These are phyloP conservation scores for Oxyria digyna DNA, from an alignment of 148 eudicot genomes.

Conservation along the genomic window DNA sequence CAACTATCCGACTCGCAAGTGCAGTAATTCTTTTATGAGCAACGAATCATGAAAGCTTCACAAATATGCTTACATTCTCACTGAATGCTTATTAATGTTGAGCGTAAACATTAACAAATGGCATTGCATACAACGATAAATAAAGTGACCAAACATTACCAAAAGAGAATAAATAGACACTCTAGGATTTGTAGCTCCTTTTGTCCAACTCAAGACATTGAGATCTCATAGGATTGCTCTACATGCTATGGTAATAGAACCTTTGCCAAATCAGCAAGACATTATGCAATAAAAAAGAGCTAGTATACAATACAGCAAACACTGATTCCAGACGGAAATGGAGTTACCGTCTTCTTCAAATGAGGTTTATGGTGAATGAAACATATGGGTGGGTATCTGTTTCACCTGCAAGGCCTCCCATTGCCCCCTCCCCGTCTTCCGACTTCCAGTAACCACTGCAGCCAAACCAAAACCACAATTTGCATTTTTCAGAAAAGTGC, in stretches of 20 bases:
- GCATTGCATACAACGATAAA: slow-evolving; percentile 3
- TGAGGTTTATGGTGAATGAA: slow-evolving; percentile 80
- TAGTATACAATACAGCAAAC: background rate
- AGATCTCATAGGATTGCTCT: background rate
- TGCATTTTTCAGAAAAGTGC: background rate
- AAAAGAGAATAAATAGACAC: background rate
- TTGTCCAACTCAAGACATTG: background rate
- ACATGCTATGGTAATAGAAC: slow-evolving; percentile 4
- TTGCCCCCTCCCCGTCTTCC: slow-evolving; percentile 58
- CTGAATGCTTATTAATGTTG: background rate
- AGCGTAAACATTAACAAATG: background rate
- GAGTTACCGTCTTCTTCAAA: slow-evolving; percentile 13
- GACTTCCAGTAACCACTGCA: slow-evolving; percentile 76
- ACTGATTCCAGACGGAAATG: background rate
- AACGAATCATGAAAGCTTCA: background rate
- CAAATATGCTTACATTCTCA: slow-evolving; percentile 5
- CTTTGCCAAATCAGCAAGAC: slow-evolving; percentile 1
- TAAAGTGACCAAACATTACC: background rate
- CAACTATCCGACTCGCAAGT: background rate
- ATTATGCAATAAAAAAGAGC: background rate
- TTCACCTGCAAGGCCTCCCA: slow-evolving; percentile 74
- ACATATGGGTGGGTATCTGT: slow-evolving; percentile 77
- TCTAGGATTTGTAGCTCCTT: background rate
- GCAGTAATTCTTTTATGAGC: background rate
- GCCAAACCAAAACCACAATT: background rate